phyloP scores from a whole-genome alignment of 164 flowering plant genomes.

The Berberis thunbergii region DNA sequence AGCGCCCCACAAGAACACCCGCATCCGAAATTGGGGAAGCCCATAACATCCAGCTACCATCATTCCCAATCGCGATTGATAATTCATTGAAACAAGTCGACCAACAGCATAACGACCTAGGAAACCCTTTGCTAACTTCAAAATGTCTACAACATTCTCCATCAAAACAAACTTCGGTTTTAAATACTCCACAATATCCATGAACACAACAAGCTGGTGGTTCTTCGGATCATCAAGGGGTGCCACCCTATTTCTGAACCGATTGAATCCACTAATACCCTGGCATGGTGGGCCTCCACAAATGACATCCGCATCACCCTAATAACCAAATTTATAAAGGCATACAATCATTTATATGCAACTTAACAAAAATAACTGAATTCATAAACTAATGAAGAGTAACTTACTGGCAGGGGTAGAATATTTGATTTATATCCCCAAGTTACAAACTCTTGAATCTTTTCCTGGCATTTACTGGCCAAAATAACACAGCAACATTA shows the following conservation, averaged over 20 bases:
- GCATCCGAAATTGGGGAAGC: slow-evolving; percentile 74
- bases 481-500: neutral
- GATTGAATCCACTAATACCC: slow-evolving; percentile 80
- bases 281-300: slow-evolving; percentile 99
- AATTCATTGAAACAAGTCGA: slow-evolving; percentile 52
- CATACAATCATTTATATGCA: neutral
- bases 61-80: slow-evolving; percentile 70
- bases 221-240: slow-evolving; percentile 69
- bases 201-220: slow-evolving; percentile 52
- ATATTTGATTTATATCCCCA: slow-evolving; percentile 36
- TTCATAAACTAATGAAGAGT: neutral
- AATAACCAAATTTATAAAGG: neutral
- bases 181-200: slow-evolving; percentile 62
- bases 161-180: slow-evolving; percentile 68
- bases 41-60: slow-evolving; percentile 91
- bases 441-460: slow-evolving; percentile 38
- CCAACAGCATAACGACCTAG: slow-evolving; percentile 70
- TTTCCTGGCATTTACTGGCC: neutral
- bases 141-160: slow-evolving; percentile 84
- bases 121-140: slow-evolving; percentile 49
- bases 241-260: slow-evolving; percentile 38
- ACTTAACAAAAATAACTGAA: neutral
- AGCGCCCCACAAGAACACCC: slow-evolving; percentile 53
- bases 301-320: slow-evolving; percentile 79
- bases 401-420: slow-evolving; percentile 61